A percentile compares a stretch with the other conserved stretches of the same genome.
Evolutionary conservation across 2,329 filamentous ascomycete species (phyloP).

Genomic region (Plenodomus tracheiphilus): DNA sequence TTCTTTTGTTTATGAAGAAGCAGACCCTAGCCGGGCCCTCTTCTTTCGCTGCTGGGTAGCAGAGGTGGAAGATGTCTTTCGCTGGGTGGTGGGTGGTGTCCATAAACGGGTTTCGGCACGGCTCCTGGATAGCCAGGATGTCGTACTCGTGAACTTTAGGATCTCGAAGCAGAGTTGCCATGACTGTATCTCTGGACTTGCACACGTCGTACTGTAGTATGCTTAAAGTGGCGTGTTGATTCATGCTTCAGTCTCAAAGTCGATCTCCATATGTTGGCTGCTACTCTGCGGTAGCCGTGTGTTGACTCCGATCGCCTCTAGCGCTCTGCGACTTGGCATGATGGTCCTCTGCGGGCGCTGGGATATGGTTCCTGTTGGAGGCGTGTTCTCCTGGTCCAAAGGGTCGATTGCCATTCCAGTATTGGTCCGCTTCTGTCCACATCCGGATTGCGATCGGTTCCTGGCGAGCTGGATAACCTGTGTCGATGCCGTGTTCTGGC

Average conservation of each 20-base stretch:
- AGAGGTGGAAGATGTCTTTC: slow-evolving; percentile 20
- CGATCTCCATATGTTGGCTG: slow-evolving; percentile 13
- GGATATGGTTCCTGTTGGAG: no score
- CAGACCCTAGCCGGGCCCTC: no score
- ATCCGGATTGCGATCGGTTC: no score
- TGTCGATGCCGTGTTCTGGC: no score
- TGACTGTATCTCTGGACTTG: slow-evolving; percentile 24
- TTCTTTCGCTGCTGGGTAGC: no score
- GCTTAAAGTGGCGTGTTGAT: slow-evolving; percentile 13
- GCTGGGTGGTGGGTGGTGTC: slow-evolving; percentile 28
- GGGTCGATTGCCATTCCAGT: no score
- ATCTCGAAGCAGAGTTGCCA: slow-evolving; percentile 26
- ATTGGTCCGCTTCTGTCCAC: no score
- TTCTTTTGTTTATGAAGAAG: no score
- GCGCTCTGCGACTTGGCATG: slow-evolving; percentile 6
- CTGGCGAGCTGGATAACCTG: no score
- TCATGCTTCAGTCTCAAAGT: slow-evolving; percentile 13
- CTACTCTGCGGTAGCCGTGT: slow-evolving; percentile 2
- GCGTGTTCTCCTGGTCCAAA: no score
- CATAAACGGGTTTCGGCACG: no score
- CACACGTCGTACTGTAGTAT: slow-evolving; percentile 27
- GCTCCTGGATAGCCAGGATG: slow-evolving; percentile 26
- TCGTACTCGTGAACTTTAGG: slow-evolving; percentile 18
- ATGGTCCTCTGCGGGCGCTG: no score
- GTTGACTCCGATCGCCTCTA: slow-evolving; percentile 8